Percentiles rank a stretch among this genome's conserved stretches.
phyloP scores from a whole-genome alignment of 352 stramenopile genomes.

The Phytopythium oedochilum region DNA sequence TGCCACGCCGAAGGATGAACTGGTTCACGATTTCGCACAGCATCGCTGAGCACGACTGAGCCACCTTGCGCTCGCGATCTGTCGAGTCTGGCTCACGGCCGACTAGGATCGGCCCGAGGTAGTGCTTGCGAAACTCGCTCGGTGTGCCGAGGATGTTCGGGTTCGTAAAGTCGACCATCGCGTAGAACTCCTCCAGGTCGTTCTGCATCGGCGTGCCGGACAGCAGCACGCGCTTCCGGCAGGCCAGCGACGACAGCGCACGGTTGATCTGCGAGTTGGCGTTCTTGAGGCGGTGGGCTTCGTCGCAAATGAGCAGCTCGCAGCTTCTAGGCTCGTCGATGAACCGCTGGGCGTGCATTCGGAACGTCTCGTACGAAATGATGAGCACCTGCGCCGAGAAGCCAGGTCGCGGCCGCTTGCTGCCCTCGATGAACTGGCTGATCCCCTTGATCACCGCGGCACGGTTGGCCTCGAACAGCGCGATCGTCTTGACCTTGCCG shows the following conservation, averaged over 20 bases:
- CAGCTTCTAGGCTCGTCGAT: constrained; percentile 83
- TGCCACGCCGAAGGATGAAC: constrained; percentile 97
- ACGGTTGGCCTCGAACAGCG: constrained; percentile 77
- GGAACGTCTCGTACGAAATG: constrained; percentile 92
- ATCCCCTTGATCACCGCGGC: constrained; percentile 83
- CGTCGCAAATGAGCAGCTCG: constrained; percentile 97
- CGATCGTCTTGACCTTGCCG: constrained; percentile 76
- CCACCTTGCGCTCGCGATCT: constrained; percentile 66
- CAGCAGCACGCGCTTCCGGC: constrained; percentile 91
- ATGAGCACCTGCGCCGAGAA: constrained; percentile 75
- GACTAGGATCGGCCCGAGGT: constrained; percentile 85
- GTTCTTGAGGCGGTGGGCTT: constrained; percentile 99
- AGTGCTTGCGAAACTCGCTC: constrained; percentile 93
- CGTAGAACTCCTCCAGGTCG: constrained; percentile 98
- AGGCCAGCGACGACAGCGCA: constrained; percentile 74
- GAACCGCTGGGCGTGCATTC: constrained; percentile 91
- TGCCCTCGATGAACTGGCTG: constrained; percentile 76
- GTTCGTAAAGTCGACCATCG: constrained; percentile 94
- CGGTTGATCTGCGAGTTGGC: constrained; percentile 92
- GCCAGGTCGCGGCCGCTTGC: constrained; percentile 45
- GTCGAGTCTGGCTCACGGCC: constrained; percentile 89
- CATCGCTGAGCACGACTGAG: constrained; percentile 90
- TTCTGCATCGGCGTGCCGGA: constrained; percentile 99
- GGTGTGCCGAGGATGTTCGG: constrained; percentile 75
- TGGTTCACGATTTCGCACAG: constrained; percentile 97